Conservation (phyloP, 805 yeast species). For the Starmerella stigmatis region DNA sequence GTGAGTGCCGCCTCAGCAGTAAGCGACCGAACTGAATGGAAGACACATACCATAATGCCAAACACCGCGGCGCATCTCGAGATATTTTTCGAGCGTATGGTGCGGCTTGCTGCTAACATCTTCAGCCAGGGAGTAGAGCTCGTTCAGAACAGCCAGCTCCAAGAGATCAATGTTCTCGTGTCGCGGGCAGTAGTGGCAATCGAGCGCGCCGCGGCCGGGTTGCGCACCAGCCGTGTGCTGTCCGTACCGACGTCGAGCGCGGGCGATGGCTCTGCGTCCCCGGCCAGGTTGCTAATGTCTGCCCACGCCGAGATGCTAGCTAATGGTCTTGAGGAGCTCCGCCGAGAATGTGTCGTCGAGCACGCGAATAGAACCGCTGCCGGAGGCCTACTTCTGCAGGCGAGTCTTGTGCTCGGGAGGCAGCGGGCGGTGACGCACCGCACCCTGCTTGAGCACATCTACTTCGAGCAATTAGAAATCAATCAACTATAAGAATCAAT, state of each 20-base stretch:
- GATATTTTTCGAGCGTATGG: constrained; percentile 10
- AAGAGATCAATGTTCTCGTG: neutral
- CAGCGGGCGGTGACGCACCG: constrained; percentile 8
- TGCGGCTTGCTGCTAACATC: constrained; percentile 3
- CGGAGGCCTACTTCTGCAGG: neutral
- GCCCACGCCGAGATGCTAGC: constrained; percentile 6
- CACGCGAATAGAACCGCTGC: neutral
- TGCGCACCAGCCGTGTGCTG: neutral
- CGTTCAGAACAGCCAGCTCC: neutral
- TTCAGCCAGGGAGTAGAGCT: neutral
- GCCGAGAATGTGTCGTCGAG: neutral
- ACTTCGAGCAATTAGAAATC: constrained; percentile 2
- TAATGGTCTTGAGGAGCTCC: constrained; percentile 2
- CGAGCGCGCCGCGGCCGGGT: neutral
- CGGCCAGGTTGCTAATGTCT: too few species aligned
- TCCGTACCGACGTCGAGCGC: too few species aligned
- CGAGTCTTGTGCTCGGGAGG: neutral
- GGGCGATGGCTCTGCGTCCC: too few species aligned
- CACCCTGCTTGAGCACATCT: constrained; percentile 9
- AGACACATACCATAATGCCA: neutral
- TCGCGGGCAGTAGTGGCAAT: constrained; percentile 3
- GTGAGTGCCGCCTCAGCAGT: constrained; percentile 1
- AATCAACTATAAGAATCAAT: neutral
- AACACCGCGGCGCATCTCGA: neutral
- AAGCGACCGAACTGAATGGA: neutral